Evolutionary conservation across 2,329 filamentous ascomycete species (phyloP), one percentile per base, ranked within the genome.

Genomic region (Botrytis galanthina): DNA sequence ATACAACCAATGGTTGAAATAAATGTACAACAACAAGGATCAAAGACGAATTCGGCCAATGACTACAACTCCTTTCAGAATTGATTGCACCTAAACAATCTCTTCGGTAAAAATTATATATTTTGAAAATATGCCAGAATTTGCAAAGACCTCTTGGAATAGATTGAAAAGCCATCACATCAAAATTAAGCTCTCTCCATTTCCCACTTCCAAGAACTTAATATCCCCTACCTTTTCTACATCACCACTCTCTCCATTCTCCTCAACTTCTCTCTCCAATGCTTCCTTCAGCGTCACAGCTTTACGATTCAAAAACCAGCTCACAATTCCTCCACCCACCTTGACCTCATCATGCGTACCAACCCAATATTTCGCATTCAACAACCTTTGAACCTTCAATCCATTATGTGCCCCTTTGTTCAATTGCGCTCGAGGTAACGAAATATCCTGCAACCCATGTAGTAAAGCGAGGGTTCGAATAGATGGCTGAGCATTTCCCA

Each of bases 281-380:
- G 84, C 83, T 60, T 86, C 84, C 7, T 81, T 79, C 18, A 88
- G 75, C 1, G 81, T 83, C 73, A 86, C 85, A n/a, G 78, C 75
- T 71, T 83, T 85, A 70, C 85, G 78, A 60, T 80, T 80, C 70
- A 89, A 77, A 59, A 90, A 84, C 75, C 82, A 81, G 81, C 87
- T 85, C 16, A 91, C 85, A 8, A 91, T 76, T 0, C 89, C 89
- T 0, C 84, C 85, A 0, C 88, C 89, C 71, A 81, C 85, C 80
- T 91, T 91, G 7, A 87, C 82, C 80, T 91, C 90, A 76, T 91
- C 89, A 76, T 92, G 90, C 39, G 90, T 92, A 0, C 85, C 86
- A 29, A 92, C 81, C 90, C 90, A 92, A 77, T 91, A 92, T 76
- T 83, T 86, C 0, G 88, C 87, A 2, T 84, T 82, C 44, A 88